Base-by-base conservation (phyloP, 345 rosid genomes). In the Balakata baccata region DNA sequence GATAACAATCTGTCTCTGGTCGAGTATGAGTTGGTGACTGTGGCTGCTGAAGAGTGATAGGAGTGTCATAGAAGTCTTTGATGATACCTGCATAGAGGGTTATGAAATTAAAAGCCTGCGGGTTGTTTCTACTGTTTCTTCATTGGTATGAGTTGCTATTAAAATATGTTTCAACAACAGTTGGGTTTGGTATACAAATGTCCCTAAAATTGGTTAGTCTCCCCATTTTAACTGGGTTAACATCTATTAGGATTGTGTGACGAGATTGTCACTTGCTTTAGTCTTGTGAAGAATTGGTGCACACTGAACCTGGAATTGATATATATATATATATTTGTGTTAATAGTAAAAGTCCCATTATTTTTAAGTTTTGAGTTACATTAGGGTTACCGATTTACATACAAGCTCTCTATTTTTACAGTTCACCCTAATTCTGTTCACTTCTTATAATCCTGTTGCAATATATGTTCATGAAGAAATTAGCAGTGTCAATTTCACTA, bases 21-120 rank as follows among this genome's bases (percentile, higher is more conserved):
- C 9, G 98, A 94, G 71, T 92, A 94, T 65, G 98, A 94, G 71
- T 85, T 94, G 53, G 93, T 94, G 52, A 92, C 83, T 66, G 97
- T 92, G 54, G 56, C 69, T 66, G 56, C 69, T 66, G 69, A 66
- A 66, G 69, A 66, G 56, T 66, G 56, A 66, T 1, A 49, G 49
- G 29, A 64, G 10, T 41, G 11, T 10, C 4, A 25, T 64, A 41
- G 47, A 38, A 18, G 49, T 43, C 4, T 13, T 1, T 1, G 34
- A 29, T 29, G 34, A 29, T 29, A 29, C 34, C 29, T 64, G 10
- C 50, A 64, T 64, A 43, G 50, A 17, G 50, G 50, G 41, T 64
- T 39, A 43, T 64, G 68, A 41, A 38, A 39, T 64, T 43, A 64
- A 41, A 64, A 64, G 68, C 68, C 25, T 47, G 38, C 1, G 11